phyloP scores from a whole-genome alignment of 2,329 filamentous ascomycete genomes.

The Verticillium dahliae region DNA sequence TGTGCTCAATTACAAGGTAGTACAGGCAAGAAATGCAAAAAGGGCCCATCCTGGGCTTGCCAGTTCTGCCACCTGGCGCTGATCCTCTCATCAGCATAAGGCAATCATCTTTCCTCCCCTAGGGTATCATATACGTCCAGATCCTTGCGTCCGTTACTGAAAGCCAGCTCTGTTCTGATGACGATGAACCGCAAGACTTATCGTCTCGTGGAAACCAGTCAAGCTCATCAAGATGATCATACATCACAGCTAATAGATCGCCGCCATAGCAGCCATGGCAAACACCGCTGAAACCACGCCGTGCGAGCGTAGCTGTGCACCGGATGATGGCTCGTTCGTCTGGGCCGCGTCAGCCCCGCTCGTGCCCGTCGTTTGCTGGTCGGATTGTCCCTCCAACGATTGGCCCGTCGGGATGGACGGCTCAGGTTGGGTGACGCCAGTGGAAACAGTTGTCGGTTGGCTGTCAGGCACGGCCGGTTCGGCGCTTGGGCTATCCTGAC shows the following conservation, averaged over 20 bases:
- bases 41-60: not conserved
- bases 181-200: not conserved
- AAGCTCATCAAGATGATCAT: not conserved
- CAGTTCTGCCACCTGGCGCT: not conserved
- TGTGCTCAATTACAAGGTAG: constrained; percentile 1
- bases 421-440: not conserved
- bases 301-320: not conserved
- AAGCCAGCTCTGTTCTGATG: not conserved
- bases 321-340: not conserved
- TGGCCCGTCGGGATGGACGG: not conserved
- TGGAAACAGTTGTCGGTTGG: not conserved
- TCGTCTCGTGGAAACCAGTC: not conserved
- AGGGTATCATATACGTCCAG: constrained; percentile 4
- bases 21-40: constrained; percentile 1
- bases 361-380: not conserved
- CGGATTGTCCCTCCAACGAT: not conserved
- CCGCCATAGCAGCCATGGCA: not conserved
- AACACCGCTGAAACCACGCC: not conserved
- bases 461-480: not conserved
- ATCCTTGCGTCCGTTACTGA: not conserved
- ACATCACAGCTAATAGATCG: not conserved
- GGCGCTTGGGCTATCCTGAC: not conserved
- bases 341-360: not conserved
- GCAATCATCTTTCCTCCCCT: not conserved
- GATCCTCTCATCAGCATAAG: not conserved